Evolutionary conservation across 495 filamentous ascomycete genomes (phyloP).

Genomic region (Hamigera avellanea): DNA sequence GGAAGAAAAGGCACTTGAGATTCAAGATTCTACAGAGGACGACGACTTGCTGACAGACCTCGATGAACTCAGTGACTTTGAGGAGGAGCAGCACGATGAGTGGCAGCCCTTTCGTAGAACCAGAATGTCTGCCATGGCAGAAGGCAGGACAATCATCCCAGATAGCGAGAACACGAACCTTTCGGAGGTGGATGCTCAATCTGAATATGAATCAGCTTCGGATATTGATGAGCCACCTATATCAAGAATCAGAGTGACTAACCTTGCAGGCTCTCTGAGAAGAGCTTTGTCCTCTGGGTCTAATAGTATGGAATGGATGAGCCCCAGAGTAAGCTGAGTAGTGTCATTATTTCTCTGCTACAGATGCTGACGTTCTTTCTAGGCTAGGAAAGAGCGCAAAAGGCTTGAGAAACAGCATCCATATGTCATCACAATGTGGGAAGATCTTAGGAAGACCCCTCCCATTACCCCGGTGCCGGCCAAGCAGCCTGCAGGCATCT

Average conservation of each 20-base stretch:
- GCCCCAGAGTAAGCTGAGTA: constrained; percentile 19
- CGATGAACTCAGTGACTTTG: constrained; percentile 9
- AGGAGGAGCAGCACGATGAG: constrained; percentile 4
- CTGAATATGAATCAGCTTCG: constrained; percentile 1
- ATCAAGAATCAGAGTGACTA: constrained; percentile 2
- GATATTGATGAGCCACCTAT: too few species aligned
- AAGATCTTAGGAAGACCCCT: constrained; percentile 54
- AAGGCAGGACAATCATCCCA: neutral
- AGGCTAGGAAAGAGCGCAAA: constrained; percentile 39
- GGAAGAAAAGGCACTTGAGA: constrained; percentile 1
- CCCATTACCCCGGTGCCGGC: constrained; percentile 53
- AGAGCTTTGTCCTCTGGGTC: too few species aligned
- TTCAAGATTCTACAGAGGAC: constrained; percentile 5
- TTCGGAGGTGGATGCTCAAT: neutral
- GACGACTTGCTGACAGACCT: constrained; percentile 9
- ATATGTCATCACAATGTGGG: constrained; percentile 71
- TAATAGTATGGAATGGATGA: constrained; percentile 13
- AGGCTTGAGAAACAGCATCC: constrained; percentile 72
- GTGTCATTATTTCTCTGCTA: neutral
- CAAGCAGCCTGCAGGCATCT: constrained; percentile 67
- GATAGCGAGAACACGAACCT: constrained; percentile 4
- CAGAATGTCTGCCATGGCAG: constrained; percentile 7
- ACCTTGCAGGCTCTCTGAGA: too few species aligned
- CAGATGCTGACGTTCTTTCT: constrained; percentile 2
- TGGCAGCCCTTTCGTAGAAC: constrained; percentile 8